Percentiles rank a stretch among this genome's conserved stretches.
Conservation (phyloP, 2,329 filamentous ascomycete genomes). For the Cladosporium colombiae region DNA sequence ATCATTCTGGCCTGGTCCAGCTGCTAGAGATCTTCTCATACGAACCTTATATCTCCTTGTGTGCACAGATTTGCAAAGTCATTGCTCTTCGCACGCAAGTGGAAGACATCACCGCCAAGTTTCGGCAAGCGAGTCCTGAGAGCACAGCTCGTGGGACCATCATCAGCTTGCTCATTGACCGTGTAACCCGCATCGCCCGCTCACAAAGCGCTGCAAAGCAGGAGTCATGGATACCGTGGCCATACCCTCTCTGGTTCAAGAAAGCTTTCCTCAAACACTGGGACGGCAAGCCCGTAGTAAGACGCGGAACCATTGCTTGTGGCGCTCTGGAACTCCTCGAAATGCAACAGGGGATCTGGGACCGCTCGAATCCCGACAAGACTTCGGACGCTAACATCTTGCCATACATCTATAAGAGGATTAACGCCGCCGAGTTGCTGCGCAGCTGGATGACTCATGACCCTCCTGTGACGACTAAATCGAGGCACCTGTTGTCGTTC, state of each 20-base stretch:
- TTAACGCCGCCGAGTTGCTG: constrained; percentile 75
- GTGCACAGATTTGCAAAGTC: constrained; percentile 9
- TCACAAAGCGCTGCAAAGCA: not conserved
- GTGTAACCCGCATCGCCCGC: constrained; percentile 6
- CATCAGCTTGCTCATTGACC: not conserved
- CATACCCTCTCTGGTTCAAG: constrained; percentile 68
- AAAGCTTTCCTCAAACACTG: constrained; percentile 76
- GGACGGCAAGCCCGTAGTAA: constrained; percentile 72
- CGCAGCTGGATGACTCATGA: constrained; percentile 66
- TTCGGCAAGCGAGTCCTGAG: constrained; percentile 19
- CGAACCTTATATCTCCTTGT: constrained; percentile 4
- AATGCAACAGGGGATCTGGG: constrained; percentile 54
- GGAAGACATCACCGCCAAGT: constrained; percentile 26
- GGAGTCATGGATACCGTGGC: constrained; percentile 18
- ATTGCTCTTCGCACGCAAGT: constrained; percentile 11
- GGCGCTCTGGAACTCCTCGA: constrained; percentile 72
- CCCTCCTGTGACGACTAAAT: constrained; percentile 56
- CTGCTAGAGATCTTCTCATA: constrained; percentile 5
- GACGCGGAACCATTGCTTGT: constrained; percentile 70
- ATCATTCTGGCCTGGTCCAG: not conserved
- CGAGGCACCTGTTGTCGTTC: constrained; percentile 74
- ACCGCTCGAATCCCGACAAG: constrained; percentile 3
- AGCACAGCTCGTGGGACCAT: not conserved
- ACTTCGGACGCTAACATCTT: constrained; percentile 9
- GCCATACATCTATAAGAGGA: constrained; percentile 71